These are phyloP conservation scores for Coniochaeta prunicola DNA, from an alignment of 2,329 filamentous ascomycete genomes.

Conservation along the genomic window DNA sequence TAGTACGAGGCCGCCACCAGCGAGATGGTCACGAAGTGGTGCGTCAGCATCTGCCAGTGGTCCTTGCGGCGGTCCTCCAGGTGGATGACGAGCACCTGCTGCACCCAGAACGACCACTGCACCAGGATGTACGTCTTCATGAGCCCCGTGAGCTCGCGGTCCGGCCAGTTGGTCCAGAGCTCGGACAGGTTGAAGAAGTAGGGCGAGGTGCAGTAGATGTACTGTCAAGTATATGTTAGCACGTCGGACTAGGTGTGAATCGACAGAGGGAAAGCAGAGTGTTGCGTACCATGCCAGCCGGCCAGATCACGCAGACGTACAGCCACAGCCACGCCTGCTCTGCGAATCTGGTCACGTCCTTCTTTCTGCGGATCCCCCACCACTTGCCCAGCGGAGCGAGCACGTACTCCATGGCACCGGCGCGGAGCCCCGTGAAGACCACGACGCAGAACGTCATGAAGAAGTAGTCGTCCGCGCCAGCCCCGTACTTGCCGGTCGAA, in stretches of 20 bases:
- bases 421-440: constrained; percentile 75
- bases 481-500: constrained; percentile 56
- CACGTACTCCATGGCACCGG: constrained; percentile 76
- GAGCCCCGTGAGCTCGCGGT: constrained; percentile 59
- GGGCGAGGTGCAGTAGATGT: constrained; percentile 64
- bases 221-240: constrained; percentile 38
- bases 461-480: constrained; percentile 69
- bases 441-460: constrained; percentile 71
- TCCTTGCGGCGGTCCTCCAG: constrained; percentile 87
- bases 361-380: constrained; percentile 63
- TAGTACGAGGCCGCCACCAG: constrained; percentile 74
- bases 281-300: constrained; percentile 63
- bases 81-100: constrained; percentile 83
- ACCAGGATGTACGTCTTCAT: constrained; percentile 81
- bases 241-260: background rate
- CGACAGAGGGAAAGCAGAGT: background rate
- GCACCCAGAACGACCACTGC: constrained; percentile 83
- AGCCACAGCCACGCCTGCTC: constrained; percentile 83
- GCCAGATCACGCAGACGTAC: constrained; percentile 74
- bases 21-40: constrained; percentile 76
- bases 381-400: constrained; percentile 64
- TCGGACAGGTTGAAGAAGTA: constrained; percentile 69
- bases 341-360: constrained; percentile 69
- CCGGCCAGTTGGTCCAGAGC: constrained; percentile 76
- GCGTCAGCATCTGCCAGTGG: constrained; percentile 83